Percentiles rank a stretch among this genome's conserved stretches.
Evolutionary conservation across 2,329 filamentous ascomycete genomes (phyloP).

Genomic region (Diaporthe sp.): DNA sequence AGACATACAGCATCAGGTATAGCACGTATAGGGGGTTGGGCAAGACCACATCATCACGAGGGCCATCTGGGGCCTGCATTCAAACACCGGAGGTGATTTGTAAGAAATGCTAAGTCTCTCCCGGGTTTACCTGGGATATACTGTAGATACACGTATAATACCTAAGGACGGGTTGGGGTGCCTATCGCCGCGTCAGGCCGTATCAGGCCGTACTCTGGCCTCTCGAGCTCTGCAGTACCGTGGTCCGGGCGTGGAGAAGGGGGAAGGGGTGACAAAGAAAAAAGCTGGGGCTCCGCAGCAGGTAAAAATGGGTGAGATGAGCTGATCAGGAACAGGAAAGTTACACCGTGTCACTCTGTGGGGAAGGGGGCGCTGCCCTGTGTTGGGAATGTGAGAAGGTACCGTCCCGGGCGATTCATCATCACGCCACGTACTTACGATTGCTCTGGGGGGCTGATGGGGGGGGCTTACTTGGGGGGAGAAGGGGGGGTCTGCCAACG

Average conservation of each 20-base stretch:
- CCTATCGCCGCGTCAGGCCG: constrained; percentile 12
- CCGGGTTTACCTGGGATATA: not conserved
- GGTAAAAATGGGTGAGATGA: constrained; percentile 15
- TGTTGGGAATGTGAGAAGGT: constrained; percentile 21
- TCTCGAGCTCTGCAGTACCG: not conserved
- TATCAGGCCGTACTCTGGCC: not conserved
- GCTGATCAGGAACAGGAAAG: constrained; percentile 36
- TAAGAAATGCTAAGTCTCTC: not conserved
- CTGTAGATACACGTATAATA: not conserved
- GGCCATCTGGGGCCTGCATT: not conserved
- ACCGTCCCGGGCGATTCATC: constrained; percentile 25
- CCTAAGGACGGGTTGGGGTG: not conserved
- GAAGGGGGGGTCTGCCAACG: not conserved
- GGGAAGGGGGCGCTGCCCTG: constrained; percentile 30
- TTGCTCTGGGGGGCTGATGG: not conserved
- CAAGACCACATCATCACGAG: not conserved
- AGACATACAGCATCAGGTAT: constrained; percentile 5
- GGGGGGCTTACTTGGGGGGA: not conserved
- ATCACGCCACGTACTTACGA: constrained; percentile 32
- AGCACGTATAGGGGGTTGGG: not conserved
- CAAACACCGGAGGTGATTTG: not conserved
- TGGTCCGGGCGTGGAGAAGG: not conserved
- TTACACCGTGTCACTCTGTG: constrained; percentile 34
- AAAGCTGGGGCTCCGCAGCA: constrained; percentile 30
- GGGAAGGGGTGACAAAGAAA: not conserved